A percentile compares a stretch with the other conserved stretches of the same genome.
phyloP scores from a whole-genome alignment of 495 filamentous ascomycete genomes.

The Lepidopterella palustris region DNA sequence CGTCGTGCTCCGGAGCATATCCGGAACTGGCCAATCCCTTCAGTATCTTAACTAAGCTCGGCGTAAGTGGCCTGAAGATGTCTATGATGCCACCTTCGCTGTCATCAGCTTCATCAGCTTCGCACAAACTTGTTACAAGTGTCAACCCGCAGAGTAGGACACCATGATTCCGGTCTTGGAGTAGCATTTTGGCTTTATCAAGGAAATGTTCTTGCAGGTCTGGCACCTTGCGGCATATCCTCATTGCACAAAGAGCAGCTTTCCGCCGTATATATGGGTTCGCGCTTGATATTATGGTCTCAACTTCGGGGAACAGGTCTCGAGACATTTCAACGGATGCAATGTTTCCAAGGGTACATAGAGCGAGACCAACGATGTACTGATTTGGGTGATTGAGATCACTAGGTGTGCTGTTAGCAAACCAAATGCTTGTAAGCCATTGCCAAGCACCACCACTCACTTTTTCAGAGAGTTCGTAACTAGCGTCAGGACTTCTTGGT shows the following conservation, averaged over 20 bases:
- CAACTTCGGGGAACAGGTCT: conserved; percentile 92
- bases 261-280: conserved; percentile 97
- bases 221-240: conserved; percentile 95
- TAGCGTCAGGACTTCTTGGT: conserved; percentile 93
- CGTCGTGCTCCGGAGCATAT: conserved; percentile 96
- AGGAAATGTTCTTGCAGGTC: conserved; percentile 96
- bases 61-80: conserved; percentile 76
- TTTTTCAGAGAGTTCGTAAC: conserved; percentile 98
- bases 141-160: conserved; percentile 90
- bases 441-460: too few species aligned
- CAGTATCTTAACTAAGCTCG: conserved; percentile 75
- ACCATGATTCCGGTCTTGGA: conserved; percentile 90
- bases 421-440: too few species aligned
- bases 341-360: conserved; percentile 94
- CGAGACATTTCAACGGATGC: conserved; percentile 98
- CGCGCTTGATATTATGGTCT: conserved; percentile 77
- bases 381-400: conserved; percentile 96
- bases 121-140: conserved; percentile 83
- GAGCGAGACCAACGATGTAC: conserved; percentile 92
- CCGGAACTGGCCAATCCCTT: conserved; percentile 90
- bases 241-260: conserved; percentile 98
- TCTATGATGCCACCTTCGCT: conserved; percentile 80
- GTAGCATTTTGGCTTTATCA: conserved; percentile 82
- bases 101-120: conserved; percentile 85
- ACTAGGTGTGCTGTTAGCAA: conserved; percentile 44